Evolutionary conservation across 1,139 yeast species (phyloP).

Genomic region (Hyphopichia burtonii): DNA sequence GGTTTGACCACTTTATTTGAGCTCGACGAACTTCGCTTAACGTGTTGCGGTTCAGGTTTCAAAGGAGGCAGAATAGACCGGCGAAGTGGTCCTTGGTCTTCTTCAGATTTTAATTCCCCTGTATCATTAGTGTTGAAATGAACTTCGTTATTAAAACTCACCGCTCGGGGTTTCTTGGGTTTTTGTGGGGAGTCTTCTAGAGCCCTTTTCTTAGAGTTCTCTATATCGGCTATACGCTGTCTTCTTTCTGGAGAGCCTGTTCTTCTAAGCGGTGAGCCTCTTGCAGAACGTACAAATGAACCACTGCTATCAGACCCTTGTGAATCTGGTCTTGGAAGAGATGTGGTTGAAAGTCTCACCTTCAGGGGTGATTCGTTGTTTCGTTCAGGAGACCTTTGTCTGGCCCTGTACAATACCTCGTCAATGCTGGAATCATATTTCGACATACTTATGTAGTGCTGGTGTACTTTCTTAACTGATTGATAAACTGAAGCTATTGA

Average conservation of each 20-base stretch:
- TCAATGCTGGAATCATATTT: neutral
- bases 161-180: slow-evolving; percentile 11
- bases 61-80: neutral
- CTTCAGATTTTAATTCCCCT: neutral
- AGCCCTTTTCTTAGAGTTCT: slow-evolving; percentile 12
- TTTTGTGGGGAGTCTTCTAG: slow-evolving; percentile 2
- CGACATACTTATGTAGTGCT: neutral
- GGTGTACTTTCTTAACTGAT: too few relatives aligned
- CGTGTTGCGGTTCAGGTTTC: neutral
- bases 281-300: slow-evolving; percentile 1
- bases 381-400: neutral
- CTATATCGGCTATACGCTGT: slow-evolving; percentile 29
- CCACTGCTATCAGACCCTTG: neutral
- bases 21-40: too few relatives aligned
- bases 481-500: too few relatives aligned
- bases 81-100: neutral
- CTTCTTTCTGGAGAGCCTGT: slow-evolving; percentile 41
- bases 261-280: slow-evolving; percentile 28
- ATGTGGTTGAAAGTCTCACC: neutral
- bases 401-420: neutral
- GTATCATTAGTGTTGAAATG: slow-evolving; percentile 8
- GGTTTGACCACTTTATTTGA: neutral
- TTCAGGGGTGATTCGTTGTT: neutral
- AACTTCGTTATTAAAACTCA: slow-evolving; percentile 13
- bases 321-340: slow-evolving; percentile 1